These are phyloP conservation scores for Excoecaria cochinchinensis DNA, from an alignment of 345 rosid species.

Conservation along the genomic window DNA sequence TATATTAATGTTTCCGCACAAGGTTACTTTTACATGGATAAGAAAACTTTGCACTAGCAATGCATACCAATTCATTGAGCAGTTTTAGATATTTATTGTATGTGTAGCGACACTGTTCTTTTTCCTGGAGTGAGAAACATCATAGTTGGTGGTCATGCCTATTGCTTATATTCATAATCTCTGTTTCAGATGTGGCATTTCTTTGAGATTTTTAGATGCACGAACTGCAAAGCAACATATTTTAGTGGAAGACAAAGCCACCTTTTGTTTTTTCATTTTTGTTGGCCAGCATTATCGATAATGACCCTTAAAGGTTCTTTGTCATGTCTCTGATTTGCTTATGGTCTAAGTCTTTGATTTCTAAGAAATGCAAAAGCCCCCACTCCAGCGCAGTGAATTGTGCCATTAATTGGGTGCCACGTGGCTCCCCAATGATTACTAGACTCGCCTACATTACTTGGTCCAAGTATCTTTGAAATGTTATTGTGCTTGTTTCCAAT, in stretches of 20 bases:
- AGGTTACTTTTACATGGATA: not conserved
- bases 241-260: slow-evolving; percentile 39
- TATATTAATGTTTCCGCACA: not conserved
- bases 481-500: too few relatives aligned
- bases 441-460: not conserved
- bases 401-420: slow-evolving; percentile 1
- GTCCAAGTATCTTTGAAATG: slow-evolving; percentile 7
- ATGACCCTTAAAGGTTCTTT: slow-evolving; percentile 9
- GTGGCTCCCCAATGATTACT: not conserved
- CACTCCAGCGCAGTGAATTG: not conserved
- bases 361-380: not conserved
- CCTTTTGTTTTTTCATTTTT: slow-evolving; percentile 11
- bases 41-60: not conserved
- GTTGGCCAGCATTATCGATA: slow-evolving; percentile 17
- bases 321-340: slow-evolving; percentile 20
- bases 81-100: not conserved
- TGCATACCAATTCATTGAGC: too few relatives aligned
- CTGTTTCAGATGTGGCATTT: not conserved
- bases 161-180: not conserved
- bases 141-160: too few relatives aligned
- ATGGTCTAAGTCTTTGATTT: slow-evolving; percentile 5
- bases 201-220: not conserved
- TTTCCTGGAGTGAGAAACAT: too few relatives aligned
- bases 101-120: too few relatives aligned
- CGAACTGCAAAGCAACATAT: slow-evolving; percentile 19